Percentiles rank a stretch among this genome's conserved stretches.
phyloP scores from a whole-genome alignment of 352 stramenopile species.

The Phytophthora tentaculata region DNA sequence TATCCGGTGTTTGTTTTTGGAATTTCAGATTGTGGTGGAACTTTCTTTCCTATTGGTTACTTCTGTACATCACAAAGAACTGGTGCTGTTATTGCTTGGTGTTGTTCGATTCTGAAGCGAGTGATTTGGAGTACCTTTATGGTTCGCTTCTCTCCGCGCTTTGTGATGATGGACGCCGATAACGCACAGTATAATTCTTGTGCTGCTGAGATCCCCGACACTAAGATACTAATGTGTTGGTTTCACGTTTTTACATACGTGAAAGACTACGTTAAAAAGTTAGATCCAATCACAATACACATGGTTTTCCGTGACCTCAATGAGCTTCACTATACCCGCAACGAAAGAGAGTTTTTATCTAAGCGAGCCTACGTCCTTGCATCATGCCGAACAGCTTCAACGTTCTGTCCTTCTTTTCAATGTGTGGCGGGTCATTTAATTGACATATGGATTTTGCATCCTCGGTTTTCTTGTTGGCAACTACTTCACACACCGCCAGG shows the following conservation, averaged over 20 bases:
- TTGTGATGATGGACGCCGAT: conserved; percentile 8
- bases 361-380: background rate
- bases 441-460: background rate
- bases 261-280: background rate
- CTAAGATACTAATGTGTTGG: conserved; percentile 6
- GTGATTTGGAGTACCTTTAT: background rate
- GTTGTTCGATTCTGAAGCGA: background rate
- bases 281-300: background rate
- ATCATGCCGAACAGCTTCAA: background rate
- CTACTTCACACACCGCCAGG: background rate
- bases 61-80: background rate
- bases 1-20: background rate
- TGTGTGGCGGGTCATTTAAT: background rate
- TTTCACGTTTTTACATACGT: conserved; percentile 9
- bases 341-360: background rate
- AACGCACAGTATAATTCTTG: conserved; percentile 5
- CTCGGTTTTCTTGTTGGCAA: background rate
- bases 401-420: background rate
- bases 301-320: background rate
- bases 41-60: background rate
- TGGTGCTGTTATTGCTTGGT: background rate
- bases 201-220: background rate
- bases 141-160: background rate
- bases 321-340: background rate
- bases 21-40: background rate